Evolutionary conservation across 331 rosid genomes (phyloP).

Genomic region (Quercus lobata): DNA sequence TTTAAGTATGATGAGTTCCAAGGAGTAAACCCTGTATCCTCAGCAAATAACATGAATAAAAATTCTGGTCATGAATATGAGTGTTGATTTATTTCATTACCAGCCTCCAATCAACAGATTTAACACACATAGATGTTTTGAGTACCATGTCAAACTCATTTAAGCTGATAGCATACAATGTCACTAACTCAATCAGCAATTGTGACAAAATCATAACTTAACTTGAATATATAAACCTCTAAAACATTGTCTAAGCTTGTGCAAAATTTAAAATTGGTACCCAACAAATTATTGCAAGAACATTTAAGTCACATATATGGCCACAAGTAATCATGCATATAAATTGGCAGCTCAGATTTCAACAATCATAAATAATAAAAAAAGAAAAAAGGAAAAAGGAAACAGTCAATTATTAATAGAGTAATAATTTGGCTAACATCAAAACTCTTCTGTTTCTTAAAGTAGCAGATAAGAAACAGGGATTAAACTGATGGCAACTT

Average conservation of each 20-base stretch:
- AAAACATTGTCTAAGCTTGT: background rate
- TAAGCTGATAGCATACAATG: background rate
- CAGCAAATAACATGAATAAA: background rate
- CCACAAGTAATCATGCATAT: background rate
- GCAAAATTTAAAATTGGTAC: background rate
- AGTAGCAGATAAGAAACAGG: conserved; percentile 89
- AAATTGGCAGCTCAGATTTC: background rate
- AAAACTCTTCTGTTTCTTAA: conserved; percentile 39
- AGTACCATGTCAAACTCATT: background rate
- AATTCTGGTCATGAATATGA: background rate
- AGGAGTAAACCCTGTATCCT: background rate
- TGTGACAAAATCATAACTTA: background rate
- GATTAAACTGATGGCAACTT: conserved; percentile 56
- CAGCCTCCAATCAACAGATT: background rate
- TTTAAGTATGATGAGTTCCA: background rate
- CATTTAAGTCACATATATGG: background rate
- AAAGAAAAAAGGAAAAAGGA: too few species aligned
- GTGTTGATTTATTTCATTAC: background rate
- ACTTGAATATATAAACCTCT: background rate
- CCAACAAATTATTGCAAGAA: background rate
- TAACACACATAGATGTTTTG: background rate
- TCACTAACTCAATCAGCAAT: background rate
- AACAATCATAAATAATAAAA: background rate
- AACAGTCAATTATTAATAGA: background rate
- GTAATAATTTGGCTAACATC: background rate